Evolutionary conservation across 2,329 filamentous ascomycete species (phyloP).

Genomic region (Trichoderma cornu-damae): DNA sequence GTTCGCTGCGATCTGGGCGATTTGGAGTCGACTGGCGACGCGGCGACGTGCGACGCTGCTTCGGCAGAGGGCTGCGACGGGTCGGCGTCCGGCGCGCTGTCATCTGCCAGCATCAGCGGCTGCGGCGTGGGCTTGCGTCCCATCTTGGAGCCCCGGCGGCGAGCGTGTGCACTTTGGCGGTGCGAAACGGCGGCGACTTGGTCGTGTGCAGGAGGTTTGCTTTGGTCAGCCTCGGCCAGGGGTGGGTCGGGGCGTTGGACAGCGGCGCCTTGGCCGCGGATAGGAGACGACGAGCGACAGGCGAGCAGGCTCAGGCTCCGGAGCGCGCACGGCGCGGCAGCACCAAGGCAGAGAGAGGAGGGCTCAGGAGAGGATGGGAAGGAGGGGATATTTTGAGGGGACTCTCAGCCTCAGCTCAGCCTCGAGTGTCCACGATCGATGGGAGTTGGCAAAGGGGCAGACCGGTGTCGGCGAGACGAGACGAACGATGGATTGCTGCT

Average conservation of each 20-base stretch:
- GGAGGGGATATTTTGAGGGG: constrained; percentile 1
- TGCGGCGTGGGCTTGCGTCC: constrained; percentile 55
- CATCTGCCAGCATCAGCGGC: constrained; percentile 50
- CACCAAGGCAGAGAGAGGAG: constrained; percentile 10
- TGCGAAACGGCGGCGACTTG: constrained; percentile 8
- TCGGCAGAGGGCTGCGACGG: constrained; percentile 27
- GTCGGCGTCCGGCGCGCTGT: constrained; percentile 31
- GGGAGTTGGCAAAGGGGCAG: constrained; percentile 18
- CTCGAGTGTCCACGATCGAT: constrained; percentile 2
- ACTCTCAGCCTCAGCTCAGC: constrained; percentile 10
- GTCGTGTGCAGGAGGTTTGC: constrained; percentile 16
- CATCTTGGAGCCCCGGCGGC: constrained; percentile 35
- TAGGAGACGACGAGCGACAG: constrained; percentile 8
- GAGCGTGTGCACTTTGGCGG: background rate
- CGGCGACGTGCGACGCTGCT: constrained; percentile 25
- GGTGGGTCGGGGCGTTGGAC: constrained; percentile 25
- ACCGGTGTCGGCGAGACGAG: constrained; percentile 12
- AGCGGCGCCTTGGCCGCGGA: constrained; percentile 6
- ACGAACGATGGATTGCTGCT: constrained; percentile 15
- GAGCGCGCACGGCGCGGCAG: constrained; percentile 14
- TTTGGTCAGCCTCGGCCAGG: constrained; percentile 10
- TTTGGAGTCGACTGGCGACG: constrained; percentile 35
- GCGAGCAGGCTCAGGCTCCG: constrained; percentile 10
- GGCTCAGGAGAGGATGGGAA: constrained; percentile 10
- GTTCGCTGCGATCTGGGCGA: constrained; percentile 43